Percentiles rank a stretch among this genome's conserved stretches.
Evolutionary conservation across 352 stramenopile species (phyloP).

Genomic region (Phytophthora palmivora): DNA sequence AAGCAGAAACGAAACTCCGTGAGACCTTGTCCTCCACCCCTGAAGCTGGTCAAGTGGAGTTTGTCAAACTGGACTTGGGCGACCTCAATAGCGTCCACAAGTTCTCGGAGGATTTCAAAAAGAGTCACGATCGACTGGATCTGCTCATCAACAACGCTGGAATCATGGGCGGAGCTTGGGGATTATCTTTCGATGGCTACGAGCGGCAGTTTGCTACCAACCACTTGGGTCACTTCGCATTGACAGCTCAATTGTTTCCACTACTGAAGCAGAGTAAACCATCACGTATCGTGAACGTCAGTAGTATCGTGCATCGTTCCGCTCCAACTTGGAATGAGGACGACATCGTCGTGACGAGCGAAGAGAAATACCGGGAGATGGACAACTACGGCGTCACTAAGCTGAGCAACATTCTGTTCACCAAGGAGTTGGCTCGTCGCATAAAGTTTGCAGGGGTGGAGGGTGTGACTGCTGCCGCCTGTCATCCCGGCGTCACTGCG

Average conservation of each 20-base stretch:
- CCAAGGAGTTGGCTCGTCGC: conserved; percentile 81
- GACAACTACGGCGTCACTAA: conserved; percentile 88
- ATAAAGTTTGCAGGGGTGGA: conserved; percentile 24
- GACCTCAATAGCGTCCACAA: conserved; percentile 44
- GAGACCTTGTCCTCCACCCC: conserved; percentile 3
- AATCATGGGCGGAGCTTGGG: conserved; percentile 44
- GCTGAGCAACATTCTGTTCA: conserved; percentile 93
- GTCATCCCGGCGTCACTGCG: conserved; percentile 40
- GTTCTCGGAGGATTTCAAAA: conserved; percentile 43
- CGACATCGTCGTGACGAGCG: conserved; percentile 15
- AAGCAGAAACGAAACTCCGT: conserved; percentile 25
- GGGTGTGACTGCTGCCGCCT: conserved; percentile 35
- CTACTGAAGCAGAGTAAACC: conserved; percentile 30
- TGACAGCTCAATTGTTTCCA: conserved; percentile 56
- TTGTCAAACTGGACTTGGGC: conserved; percentile 52
- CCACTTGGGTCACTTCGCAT: conserved; percentile 63
- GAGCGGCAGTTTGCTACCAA: conserved; percentile 73
- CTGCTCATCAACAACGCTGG: conserved; percentile 76
- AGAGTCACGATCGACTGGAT: conserved; percentile 41
- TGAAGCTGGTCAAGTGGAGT: conserved; percentile 39
- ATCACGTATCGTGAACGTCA: conserved; percentile 53
- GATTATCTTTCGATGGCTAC: conserved; percentile 40
- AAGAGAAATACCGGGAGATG: conserved; percentile 37
- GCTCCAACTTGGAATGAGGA: conserved; percentile 23
- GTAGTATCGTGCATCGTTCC: conserved; percentile 38